Evolutionary conservation across 2,329 filamentous ascomycete genomes (phyloP).

Genomic region (Ceratocystis harringtonii): DNA sequence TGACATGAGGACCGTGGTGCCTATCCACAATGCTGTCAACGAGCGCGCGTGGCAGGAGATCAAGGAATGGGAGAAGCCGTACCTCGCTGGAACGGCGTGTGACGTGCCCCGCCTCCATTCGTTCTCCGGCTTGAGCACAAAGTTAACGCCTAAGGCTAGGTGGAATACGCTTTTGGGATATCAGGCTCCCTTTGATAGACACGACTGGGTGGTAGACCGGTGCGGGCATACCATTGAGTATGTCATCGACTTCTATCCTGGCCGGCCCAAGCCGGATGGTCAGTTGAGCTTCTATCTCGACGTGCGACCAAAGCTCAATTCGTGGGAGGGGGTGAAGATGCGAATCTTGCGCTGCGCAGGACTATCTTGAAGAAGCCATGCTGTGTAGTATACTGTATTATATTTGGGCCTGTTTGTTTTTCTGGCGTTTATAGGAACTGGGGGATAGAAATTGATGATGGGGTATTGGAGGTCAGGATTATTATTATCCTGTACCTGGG

Average conservation of each 20-base stretch:
- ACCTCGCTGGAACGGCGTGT: constrained; percentile 33
- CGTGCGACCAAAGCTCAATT: constrained; percentile 53
- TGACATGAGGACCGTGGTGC: constrained; percentile 85
- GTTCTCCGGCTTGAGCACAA: constrained; percentile 58
- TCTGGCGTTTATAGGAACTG: constrained; percentile 19
- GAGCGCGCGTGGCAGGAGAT: constrained; percentile 93
- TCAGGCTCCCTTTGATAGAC: constrained; percentile 78
- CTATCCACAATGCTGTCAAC: constrained; percentile 97
- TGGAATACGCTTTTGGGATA: constrained; percentile 79
- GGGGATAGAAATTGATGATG: not conserved
- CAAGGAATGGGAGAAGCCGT: constrained; percentile 68
- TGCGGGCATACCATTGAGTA: constrained; percentile 81
- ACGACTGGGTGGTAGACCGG: constrained; percentile 93
- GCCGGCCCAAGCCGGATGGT: constrained; percentile 31
- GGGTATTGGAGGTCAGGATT: not conserved
- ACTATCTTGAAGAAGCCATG: constrained; percentile 24
- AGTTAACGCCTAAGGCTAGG: constrained; percentile 67
- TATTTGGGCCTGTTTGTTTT: constrained; percentile 8
- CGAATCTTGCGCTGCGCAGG: constrained; percentile 37
- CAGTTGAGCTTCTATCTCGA: constrained; percentile 50
- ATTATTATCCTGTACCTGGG: not conserved
- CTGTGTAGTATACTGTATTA: constrained; percentile 19
- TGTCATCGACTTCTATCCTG: constrained; percentile 95
- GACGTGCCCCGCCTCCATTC: constrained; percentile 71
- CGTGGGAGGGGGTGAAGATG: constrained; percentile 55